These are phyloP conservation scores for Microcos paniculata DNA, from an alignment of 345 rosid genomes.

Conservation along the genomic window DNA sequence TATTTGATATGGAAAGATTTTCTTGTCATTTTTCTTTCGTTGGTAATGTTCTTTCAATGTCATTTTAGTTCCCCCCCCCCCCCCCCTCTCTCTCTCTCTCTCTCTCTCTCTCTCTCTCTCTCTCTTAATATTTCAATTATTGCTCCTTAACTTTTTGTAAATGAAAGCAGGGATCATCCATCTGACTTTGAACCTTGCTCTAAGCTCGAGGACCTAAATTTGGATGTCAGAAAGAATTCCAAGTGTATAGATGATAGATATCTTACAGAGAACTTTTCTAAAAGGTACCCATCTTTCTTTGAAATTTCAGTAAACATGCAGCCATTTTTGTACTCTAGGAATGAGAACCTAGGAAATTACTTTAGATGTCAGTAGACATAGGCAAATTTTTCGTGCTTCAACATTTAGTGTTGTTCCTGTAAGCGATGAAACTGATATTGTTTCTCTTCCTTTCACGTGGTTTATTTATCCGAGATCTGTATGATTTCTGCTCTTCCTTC, in stretches of 20 bases:
- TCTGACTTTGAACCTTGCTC: slow-evolving; percentile 69
- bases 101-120: no score
- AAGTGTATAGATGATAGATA: slow-evolving; percentile 32
- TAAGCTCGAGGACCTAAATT: slow-evolving; percentile 70
- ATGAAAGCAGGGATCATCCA: slow-evolving; percentile 45
- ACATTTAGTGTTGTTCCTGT: background rate
- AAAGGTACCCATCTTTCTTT: slow-evolving; percentile 36
- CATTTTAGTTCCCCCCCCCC: slow-evolving; percentile 1
- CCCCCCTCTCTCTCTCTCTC: no score
- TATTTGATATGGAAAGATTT: slow-evolving; percentile 1
- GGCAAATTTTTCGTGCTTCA: background rate
- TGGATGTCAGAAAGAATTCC: slow-evolving; percentile 59
- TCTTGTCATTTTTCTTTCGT: background rate
- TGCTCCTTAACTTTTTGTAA: slow-evolving; percentile 12
- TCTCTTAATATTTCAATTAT: slow-evolving; percentile 3
- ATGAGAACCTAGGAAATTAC: background rate
- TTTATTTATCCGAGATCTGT: background rate
- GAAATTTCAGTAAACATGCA: background rate
- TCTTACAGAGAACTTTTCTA: slow-evolving; percentile 24
- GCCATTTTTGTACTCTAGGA: background rate
- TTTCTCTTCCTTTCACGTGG: background rate
- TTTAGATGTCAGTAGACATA: background rate
- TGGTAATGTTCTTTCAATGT: slow-evolving; percentile 1
- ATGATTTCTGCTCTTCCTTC: background rate
- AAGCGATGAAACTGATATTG: background rate